phyloP scores from a whole-genome alignment of 805 yeast species.

The Dipodascus albidus region DNA sequence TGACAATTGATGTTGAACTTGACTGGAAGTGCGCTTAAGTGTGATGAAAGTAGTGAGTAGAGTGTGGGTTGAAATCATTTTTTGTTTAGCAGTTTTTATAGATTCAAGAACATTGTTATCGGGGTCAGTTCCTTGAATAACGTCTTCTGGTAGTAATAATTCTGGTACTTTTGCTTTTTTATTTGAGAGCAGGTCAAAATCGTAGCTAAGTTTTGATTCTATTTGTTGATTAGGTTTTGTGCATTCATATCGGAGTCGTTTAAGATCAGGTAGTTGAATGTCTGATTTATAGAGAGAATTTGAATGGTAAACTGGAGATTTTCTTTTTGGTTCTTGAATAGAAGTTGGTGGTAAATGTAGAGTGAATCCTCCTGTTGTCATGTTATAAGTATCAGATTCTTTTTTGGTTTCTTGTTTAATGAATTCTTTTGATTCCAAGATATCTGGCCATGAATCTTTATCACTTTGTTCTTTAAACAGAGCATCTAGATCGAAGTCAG shows the following conservation, averaged over 20 bases:
- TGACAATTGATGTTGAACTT: constrained; percentile 10
- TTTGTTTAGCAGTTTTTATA: constrained; percentile 5
- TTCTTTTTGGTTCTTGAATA: background rate
- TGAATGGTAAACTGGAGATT: background rate
- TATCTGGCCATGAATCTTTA: background rate
- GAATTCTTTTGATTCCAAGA: background rate
- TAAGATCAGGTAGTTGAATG: background rate
- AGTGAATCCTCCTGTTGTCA: background rate
- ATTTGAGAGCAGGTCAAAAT: background rate
- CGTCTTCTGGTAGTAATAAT: background rate
- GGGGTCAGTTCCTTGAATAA: background rate
- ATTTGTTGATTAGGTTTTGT: background rate
- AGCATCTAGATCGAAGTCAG: background rate
- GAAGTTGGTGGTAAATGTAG: background rate
- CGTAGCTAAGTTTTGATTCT: background rate
- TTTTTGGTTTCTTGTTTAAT: background rate
- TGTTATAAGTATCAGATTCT: too few species aligned
- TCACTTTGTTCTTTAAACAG: background rate
- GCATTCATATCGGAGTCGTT: background rate
- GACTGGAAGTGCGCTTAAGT: constrained; percentile 16
- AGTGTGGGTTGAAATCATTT: constrained; percentile 17
- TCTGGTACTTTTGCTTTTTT: background rate
- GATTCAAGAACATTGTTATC: background rate
- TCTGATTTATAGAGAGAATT: background rate
- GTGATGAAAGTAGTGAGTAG: constrained; percentile 19